Conservation (phyloP, 176 grass and related monocot species). For the Neostapfia colusana region DNA sequence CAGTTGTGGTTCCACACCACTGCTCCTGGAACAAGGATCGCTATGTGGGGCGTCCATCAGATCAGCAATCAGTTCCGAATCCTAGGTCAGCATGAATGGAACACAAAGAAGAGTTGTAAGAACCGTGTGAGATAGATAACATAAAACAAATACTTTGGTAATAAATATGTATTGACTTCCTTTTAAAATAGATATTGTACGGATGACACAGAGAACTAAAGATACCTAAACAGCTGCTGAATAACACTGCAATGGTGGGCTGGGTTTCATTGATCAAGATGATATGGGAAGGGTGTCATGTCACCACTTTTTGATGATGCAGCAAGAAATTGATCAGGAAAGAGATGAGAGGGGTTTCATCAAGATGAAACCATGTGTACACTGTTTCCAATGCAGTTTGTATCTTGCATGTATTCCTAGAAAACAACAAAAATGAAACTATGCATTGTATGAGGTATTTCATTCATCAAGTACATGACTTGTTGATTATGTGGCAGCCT, state of each 20-base stretch:
- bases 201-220: background rate
- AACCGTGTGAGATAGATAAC: background rate
- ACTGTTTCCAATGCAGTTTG: no score
- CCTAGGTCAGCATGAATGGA: constrained; percentile 28
- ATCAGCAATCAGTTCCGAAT: constrained; percentile 12
- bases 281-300: background rate
- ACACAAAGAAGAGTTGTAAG: background rate
- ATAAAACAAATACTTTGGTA: constrained; percentile 16
- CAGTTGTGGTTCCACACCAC: constrained; percentile 24
- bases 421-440: no score
- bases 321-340: no score
- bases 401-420: no score
- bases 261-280: constrained; percentile 8
- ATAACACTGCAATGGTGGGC: background rate
- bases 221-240: background rate
- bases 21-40: constrained; percentile 46
- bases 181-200: constrained; percentile 15
- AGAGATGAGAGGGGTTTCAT: no score
- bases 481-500: no score
- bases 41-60: constrained; percentile 44
- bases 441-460: no score
- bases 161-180: constrained; percentile 17
- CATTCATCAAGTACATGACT: no score
- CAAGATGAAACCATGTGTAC: no score
- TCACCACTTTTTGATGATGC: no score